Base-by-base conservation (phyloP, 1,284 basidiomycete species). In the Heterobasidion occidentale region DNA sequence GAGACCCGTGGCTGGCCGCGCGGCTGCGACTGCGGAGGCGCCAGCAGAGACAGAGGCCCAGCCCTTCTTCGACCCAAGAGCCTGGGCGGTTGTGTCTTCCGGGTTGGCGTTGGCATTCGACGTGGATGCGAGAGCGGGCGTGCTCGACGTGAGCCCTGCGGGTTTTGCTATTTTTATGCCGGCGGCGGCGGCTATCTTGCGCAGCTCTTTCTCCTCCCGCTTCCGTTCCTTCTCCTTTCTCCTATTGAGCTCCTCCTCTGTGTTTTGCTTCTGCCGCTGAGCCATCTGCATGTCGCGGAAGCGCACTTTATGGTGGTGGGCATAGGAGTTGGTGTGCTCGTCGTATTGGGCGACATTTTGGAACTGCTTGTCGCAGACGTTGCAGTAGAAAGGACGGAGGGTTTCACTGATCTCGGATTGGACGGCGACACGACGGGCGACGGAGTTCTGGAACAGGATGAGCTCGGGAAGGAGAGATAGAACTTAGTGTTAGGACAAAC, bases 291-390 rank as follows among this genome's bases (percentile, higher is more conserved):
- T 87, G 63, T 90, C 88, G 61, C 74, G 83, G 66, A 82, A 79
- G 45, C 88, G 83, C 14, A 84, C 85, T 68, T 86, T 90, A 71
- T 90, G 89, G 62, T 89, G 86, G 64, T 91, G 88, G 1, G 88
- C 86, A 63, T 90, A 91, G 2, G 88, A 90, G 62, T 90, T 90
- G 52, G 86, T 89, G 66, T 92, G 89, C 64, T 92, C 89, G 61
- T 92, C 89, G 63, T 88, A 92, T 64, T 90, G 89, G 1, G 86
- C 83, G 35, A 90, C 87, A 52, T 79, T 91, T 65, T 84, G 77
- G 70, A 90, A 92, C 67, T 91, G 89, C 66, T 91, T 91, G 61
- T 90, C 88, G 71, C 90, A 92, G 17, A 90, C 76, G 34, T 76
- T 71, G 66, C 90, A 92, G 66, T 90, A 90, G 71, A 92, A 92